Conservation (phyloP, 495 filamentous ascomycete species). For the Astrocystis sublimbata region DNA sequence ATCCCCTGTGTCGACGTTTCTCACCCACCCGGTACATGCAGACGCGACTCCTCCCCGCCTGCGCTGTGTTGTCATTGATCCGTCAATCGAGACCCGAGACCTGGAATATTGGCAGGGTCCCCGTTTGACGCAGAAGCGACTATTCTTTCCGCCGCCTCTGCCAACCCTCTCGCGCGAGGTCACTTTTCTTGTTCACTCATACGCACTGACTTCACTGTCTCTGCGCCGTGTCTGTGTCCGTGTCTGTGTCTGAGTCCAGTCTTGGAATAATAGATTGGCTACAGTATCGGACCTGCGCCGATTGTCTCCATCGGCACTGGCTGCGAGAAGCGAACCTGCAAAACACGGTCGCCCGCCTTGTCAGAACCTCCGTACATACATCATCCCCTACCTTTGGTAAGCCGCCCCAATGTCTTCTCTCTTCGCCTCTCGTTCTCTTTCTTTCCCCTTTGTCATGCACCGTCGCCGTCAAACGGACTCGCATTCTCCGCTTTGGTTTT, state of each 20-base stretch:
- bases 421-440: no score
- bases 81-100: conserved; percentile 18
- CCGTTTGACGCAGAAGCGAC: conserved; percentile 5
- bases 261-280: conserved; percentile 14
- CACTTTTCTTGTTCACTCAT: not conserved
- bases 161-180: not conserved
- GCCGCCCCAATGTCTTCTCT: conserved; percentile 1
- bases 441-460: not conserved
- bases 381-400: conserved; percentile 8
- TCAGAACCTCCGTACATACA: conserved; percentile 3
- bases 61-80: conserved; percentile 21
- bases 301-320: not conserved
- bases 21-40: not conserved
- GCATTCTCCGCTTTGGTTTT: not conserved
- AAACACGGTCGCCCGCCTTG: not conserved
- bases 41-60: conserved; percentile 18
- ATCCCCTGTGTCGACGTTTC: conserved; percentile 10
- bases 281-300: not conserved
- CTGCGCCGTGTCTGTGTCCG: conserved; percentile 8
- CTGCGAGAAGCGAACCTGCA: not conserved
- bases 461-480: not conserved
- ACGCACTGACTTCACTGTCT: conserved; percentile 9
- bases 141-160: not conserved
- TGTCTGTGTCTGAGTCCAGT: not conserved
- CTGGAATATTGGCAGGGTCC: conserved; percentile 22